Evolutionary conservation across 441 rosid species (phyloP).

Genomic region (Flueggea neowawraea): DNA sequence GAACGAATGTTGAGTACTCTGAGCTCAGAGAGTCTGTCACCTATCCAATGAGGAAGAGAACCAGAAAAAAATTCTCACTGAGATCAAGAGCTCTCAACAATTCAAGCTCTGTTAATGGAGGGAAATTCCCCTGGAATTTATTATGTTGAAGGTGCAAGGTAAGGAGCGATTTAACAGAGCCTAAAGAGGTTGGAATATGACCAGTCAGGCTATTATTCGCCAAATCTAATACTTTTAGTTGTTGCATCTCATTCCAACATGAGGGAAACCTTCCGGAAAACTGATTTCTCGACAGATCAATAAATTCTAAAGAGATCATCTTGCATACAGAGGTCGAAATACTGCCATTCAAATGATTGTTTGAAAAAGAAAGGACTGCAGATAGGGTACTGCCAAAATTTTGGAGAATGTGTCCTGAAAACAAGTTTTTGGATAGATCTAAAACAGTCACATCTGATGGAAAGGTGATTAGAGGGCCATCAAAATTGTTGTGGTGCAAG

Average conservation of each 20-base stretch:
- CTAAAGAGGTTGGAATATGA: slow-evolving; percentile 4
- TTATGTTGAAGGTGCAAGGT: slow-evolving; percentile 8
- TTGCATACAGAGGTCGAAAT: slow-evolving; percentile 1
- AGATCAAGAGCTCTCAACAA: slow-evolving; percentile 10
- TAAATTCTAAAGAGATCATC: neutral
- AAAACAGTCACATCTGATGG: slow-evolving; percentile 6
- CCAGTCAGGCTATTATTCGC: slow-evolving; percentile 1
- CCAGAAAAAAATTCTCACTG: slow-evolving; percentile 20
- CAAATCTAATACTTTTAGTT: neutral
- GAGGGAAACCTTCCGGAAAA: neutral
- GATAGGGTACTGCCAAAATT: slow-evolving; percentile 9
- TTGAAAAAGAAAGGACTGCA: slow-evolving; percentile 11
- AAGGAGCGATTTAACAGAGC: slow-evolving; percentile 2
- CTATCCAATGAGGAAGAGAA: slow-evolving; percentile 21
- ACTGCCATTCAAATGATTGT: slow-evolving; percentile 16
- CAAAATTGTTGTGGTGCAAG: slow-evolving; percentile 14
- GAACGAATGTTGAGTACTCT: slow-evolving; percentile 9
- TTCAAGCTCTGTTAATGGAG: slow-evolving; percentile 14
- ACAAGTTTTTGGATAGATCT: slow-evolving; percentile 9
- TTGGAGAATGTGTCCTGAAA: slow-evolving; percentile 18
- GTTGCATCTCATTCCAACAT: neutral
- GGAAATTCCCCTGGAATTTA: slow-evolving; percentile 9
- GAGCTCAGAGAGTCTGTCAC: neutral
- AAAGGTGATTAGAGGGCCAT: slow-evolving; percentile 13
- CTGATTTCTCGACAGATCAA: slow-evolving; percentile 1